Conservation (phyloP, 768 basidiomycete genomes). For the Porphyrellus cyaneotinctus region DNA sequence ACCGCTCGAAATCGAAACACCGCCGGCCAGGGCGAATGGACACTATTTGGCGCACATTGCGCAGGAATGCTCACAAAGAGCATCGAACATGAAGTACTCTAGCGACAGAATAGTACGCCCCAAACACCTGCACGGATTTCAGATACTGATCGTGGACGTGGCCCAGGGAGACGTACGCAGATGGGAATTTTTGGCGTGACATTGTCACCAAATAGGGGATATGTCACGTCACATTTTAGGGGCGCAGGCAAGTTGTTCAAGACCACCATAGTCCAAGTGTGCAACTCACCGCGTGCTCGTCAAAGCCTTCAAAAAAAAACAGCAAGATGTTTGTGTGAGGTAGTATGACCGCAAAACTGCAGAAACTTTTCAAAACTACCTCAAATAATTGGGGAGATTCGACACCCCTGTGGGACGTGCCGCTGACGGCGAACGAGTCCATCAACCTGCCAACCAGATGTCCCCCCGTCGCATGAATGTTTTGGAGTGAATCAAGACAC, state of each 20-base stretch:
- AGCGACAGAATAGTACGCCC: constrained; percentile 2
- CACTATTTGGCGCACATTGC: not conserved
- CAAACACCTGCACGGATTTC: not conserved
- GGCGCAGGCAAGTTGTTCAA: constrained; percentile 29
- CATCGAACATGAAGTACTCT: not conserved
- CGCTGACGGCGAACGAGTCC: not conserved
- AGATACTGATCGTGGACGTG: not conserved
- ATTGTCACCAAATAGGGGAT: constrained; percentile 26
- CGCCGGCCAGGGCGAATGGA: constrained; percentile 1
- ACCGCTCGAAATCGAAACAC: constrained; percentile 15
- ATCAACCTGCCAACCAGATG: constrained; percentile 9
- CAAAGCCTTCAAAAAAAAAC: constrained; percentile 19
- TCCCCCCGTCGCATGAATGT: constrained; percentile 24
- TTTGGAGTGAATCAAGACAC: constrained; percentile 32
- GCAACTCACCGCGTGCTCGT: constrained; percentile 29
- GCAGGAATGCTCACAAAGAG: not conserved
- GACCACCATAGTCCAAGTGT: constrained; percentile 25
- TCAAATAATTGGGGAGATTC: constrained; percentile 8
- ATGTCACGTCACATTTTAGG: constrained; percentile 26
- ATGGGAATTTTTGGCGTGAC: constrained; percentile 19
- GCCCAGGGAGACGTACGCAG: constrained; percentile 1
- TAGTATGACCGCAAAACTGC: constrained; percentile 20
- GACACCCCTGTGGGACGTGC: not conserved
- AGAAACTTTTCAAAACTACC: not conserved
- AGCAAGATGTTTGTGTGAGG: constrained; percentile 28